Base-by-base conservation (phyloP, 164 flowering plant genomes). In the Dillenia turbinata region DNA sequence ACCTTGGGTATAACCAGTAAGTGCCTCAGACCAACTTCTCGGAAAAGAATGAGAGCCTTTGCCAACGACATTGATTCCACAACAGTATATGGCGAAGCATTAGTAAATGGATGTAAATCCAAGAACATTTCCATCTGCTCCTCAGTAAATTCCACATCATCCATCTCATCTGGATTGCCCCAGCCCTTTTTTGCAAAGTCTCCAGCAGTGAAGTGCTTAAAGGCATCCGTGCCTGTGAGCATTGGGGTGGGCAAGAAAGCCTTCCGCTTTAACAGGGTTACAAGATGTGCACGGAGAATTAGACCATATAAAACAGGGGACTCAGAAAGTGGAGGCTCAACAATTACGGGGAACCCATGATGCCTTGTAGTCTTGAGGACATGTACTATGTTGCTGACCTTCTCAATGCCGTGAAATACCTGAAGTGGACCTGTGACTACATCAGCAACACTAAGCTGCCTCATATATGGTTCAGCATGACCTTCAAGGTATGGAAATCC, bases 21-120 rank as follows among this genome's bases (percentile, higher is more conserved):
- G 71, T 94, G 98, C 75, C 98, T 79, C 61, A 94, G 66, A 47
- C 95, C 98, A 63, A 83, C 85, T 76, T 90, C 81, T 45, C 98
- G 79, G 73, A 94, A 94, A 63, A 94, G 87, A 49, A 71, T 59
- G 50, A 83, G 82, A 19, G 93, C 96, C 81, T 94, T 94, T 5
- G 92, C 98, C 2, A 94, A 64, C 6, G 98, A 94, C 96, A 89
- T 91, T 19, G 95, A 80, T 77, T 90, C 98, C 58, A 89, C 87
- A 26, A 89, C 98, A 11, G 96, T 87, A 68, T 83, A 89, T 14
- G 98, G 98, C 3, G 98, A 89, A 49, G 90, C 67, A 65, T 94
- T 94, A 40, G 90, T 69, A 67, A 90, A 84, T 1, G 92, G 95
- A 74, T 88, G 98, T 63, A 94, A 75, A 73, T 94, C 97, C 44